Conservation (phyloP, 768 basidiomycete genomes). For the Tylopilus sp. region DNA sequence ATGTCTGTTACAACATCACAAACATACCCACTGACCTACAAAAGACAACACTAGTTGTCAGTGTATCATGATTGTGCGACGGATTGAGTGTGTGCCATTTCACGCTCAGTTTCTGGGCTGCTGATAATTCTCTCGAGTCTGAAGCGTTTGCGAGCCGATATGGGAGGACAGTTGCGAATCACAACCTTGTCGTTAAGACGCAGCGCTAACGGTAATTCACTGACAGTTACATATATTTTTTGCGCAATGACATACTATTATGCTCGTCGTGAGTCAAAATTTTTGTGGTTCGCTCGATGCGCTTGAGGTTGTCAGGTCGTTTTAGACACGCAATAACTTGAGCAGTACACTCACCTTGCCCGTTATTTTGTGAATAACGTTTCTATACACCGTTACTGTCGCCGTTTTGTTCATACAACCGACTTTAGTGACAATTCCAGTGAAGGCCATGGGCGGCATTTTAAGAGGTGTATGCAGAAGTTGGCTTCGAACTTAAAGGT, state of each 20-base stretch:
- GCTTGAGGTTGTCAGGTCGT: slow-evolving; percentile 36
- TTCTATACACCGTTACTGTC: slow-evolving; percentile 77
- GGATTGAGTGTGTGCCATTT: slow-evolving; percentile 27
- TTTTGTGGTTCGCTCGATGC: slow-evolving; percentile 73
- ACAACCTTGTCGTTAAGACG: slow-evolving; percentile 67
- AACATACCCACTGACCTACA: neutral
- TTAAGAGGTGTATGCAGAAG: slow-evolving; percentile 4
- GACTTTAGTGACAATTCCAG: slow-evolving; percentile 73
- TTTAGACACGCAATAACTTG: neutral
- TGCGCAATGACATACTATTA: slow-evolving; percentile 49
- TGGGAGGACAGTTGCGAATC: slow-evolving; percentile 79
- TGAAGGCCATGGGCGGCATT: slow-evolving; percentile 79
- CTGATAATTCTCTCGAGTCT: slow-evolving; percentile 60
- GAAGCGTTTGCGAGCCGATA: slow-evolving; percentile 79
- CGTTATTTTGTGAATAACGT: slow-evolving; percentile 66
- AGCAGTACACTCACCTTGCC: slow-evolving; percentile 56
- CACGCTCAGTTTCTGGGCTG: slow-evolving; percentile 66
- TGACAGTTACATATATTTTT: neutral
- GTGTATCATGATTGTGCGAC: neutral
- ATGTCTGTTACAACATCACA: neutral
- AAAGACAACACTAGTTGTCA: neutral
- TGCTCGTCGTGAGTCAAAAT: slow-evolving; percentile 72
- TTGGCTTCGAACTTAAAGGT: too few species aligned
- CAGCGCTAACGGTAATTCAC: slow-evolving; percentile 42
- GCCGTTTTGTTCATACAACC: slow-evolving; percentile 84